These are phyloP conservation scores for Leccinum huronense DNA, from an alignment of 1,284 basidiomycete species.

Conservation along the genomic window DNA sequence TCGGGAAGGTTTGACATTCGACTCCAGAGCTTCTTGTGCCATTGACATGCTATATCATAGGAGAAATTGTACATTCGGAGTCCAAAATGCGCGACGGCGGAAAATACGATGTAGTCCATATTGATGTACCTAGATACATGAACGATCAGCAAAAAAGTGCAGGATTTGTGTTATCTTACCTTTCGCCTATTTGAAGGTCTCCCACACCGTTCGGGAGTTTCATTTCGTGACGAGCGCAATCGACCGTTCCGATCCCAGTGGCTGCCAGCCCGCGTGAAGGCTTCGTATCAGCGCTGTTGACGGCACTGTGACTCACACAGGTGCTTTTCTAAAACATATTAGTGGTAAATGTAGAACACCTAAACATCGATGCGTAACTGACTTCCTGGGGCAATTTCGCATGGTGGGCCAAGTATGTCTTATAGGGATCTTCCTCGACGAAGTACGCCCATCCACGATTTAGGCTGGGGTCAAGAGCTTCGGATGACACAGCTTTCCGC, in stretches of 20 bases:
- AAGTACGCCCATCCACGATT: not conserved
- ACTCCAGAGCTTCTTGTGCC: not conserved
- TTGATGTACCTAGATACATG: not conserved
- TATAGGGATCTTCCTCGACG: not conserved
- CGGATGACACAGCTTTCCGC: not conserved
- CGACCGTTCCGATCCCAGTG: not conserved
- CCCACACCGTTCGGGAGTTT: not conserved
- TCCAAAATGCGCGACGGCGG: not conserved
- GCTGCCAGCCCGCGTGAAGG: not conserved
- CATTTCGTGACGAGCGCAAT: not conserved
- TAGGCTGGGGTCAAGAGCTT: not conserved
- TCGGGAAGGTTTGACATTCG: not conserved
- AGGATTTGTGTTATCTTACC: not conserved
- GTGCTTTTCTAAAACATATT: not conserved
- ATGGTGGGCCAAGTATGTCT: not conserved
- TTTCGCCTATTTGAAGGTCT: not conserved
- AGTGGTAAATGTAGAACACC: not conserved
- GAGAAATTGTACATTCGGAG: not conserved
- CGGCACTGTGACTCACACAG: not conserved
- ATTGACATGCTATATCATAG: not conserved
- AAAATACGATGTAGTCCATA: not conserved
- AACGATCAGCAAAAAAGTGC: not conserved
- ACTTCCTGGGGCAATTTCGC: not conserved
- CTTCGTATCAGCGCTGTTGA: not conserved
- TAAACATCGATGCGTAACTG: not conserved